A percentile compares a stretch with the other conserved stretches of the same genome.
phyloP scores from a whole-genome alignment of 176 grass and related monocot species.

The Oryza meyeriana region DNA sequence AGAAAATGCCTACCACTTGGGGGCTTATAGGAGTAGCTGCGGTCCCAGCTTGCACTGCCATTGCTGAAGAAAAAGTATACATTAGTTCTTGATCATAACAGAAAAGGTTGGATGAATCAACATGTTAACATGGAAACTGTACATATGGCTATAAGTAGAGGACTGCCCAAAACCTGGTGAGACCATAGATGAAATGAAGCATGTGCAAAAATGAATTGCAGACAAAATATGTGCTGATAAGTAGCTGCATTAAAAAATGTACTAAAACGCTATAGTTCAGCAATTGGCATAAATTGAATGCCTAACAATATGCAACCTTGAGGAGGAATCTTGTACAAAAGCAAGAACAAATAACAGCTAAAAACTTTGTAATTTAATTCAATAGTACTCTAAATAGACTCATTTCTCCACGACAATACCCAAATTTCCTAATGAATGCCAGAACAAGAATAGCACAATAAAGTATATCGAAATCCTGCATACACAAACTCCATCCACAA shows the following conservation, averaged over 20 bases:
- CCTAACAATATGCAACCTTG: neutral
- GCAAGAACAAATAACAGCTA: neutral
- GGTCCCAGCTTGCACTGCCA: constrained; percentile 47
- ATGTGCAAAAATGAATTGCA: neutral
- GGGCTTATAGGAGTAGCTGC: constrained; percentile 36
- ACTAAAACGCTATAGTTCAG: neutral
- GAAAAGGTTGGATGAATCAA: neutral
- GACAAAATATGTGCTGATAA: neutral
- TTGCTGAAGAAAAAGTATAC: constrained; percentile 34
- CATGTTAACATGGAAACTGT: too few relatives aligned
- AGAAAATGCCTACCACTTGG: constrained; percentile 46
- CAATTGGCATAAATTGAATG: neutral
- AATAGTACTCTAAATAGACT: neutral
- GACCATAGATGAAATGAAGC: neutral
- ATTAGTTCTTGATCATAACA: constrained; percentile 15
- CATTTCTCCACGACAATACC: neutral
- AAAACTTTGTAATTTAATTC: neutral
- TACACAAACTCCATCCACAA: neutral
- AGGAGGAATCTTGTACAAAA: neutral
- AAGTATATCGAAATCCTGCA: neutral
- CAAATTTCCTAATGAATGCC: neutral
- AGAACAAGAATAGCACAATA: neutral
- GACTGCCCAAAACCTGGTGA: neutral
- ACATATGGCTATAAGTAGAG: neutral
- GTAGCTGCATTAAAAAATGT: neutral